Base-by-base conservation (phyloP, 1,284 basidiomycete species). In the Boletellus deceptivus region DNA sequence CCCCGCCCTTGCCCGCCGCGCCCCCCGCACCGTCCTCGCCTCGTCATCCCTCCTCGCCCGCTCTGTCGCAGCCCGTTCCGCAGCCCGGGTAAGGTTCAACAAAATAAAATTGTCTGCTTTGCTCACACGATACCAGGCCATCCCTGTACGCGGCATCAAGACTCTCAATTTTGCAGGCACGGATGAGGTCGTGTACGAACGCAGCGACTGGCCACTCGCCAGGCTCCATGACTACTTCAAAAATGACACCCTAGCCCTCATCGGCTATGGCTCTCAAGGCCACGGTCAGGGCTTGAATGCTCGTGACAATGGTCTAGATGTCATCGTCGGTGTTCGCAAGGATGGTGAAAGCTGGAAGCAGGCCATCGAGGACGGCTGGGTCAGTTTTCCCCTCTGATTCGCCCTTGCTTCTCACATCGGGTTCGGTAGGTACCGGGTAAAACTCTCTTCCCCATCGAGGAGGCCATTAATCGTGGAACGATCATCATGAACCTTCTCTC, bases 401-500 rank as follows among this genome's bases (percentile, higher is more conserved):
- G 10, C n/a, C 16, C 13, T n/a, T 10, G 9, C 14, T 18, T 3
- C 5, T 40, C 33, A 49, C 46, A 47, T 18, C 25, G 38, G 10
- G 43, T 6, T 51, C 50, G 25, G 44, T 36, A 90, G 87, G 83
- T 97, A 33, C 95, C 96, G 45, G 96, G 95, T 62, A 89, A 98
- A 83, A 98, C 91, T 60, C 86, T 99, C 63, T 99, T 99, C 83
- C 81, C 94, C 65, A 98, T 99, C 65, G 93, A 98, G 66, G 95
- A 98, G 74, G 97, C 97, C 58, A 98, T 98, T 74, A 80, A 89
- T 62, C 84, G 82, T 63, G 97, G 96, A 46, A 97, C 96, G 36
- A 97, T 98, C 80, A 92, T 99, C 83, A 99, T 99, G 97, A 98
- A 98, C 83, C 81, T 99, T 53, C 86, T 99, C 62, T 98, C 95